Evolutionary conservation across 2,329 filamentous ascomycete genomes (phyloP).

Genomic region (Chrysoporthe puriensis): DNA sequence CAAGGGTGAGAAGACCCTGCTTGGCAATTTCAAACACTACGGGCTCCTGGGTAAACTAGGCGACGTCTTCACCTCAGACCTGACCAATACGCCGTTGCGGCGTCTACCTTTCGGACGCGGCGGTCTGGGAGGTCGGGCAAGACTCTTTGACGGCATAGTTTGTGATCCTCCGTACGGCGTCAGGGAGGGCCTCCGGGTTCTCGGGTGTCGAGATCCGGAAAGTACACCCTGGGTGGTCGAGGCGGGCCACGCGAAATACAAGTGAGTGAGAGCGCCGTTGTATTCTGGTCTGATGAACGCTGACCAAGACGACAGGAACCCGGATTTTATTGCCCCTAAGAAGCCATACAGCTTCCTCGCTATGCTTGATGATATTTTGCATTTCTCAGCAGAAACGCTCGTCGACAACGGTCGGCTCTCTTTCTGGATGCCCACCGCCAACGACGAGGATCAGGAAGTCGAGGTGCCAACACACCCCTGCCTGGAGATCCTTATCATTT

Average conservation of each 20-base stretch:
- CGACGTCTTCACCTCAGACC: conserved; percentile 81
- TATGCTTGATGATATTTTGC: conserved; percentile 87
- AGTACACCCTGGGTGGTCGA: conserved; percentile 64
- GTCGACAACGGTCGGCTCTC: conserved; percentile 80
- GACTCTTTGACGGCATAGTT: conserved; percentile 84
- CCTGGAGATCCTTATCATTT: conserved; percentile 74
- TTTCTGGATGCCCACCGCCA: conserved; percentile 97
- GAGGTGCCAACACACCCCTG: conserved; percentile 76
- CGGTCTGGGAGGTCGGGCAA: conserved; percentile 32
- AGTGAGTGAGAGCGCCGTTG: conserved; percentile 51
- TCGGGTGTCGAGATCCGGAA: conserved; percentile 73
- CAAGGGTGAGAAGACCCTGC: conserved; percentile 50
- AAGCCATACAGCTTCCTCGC: conserved; percentile 89
- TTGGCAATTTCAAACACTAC: conserved; percentile 85
- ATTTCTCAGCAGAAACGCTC: conserved; percentile 76
- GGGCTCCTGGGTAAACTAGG: conserved; percentile 67
- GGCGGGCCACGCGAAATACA: conserved; percentile 70
- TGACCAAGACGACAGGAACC: conserved; percentile 44
- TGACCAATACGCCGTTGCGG: conserved; percentile 83
- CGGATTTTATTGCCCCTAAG: conserved; percentile 83
- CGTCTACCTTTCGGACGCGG: conserved; percentile 40
- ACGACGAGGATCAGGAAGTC: conserved; percentile 76
- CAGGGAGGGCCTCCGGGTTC: conserved; percentile 84
- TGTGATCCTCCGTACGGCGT: conserved; percentile 98
- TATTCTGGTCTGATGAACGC: background rate